Percentiles rank a stretch among this genome's conserved stretches.
phyloP scores from a whole-genome alignment of 1,139 yeast genomes.

The Suhomyces bribrorum region DNA sequence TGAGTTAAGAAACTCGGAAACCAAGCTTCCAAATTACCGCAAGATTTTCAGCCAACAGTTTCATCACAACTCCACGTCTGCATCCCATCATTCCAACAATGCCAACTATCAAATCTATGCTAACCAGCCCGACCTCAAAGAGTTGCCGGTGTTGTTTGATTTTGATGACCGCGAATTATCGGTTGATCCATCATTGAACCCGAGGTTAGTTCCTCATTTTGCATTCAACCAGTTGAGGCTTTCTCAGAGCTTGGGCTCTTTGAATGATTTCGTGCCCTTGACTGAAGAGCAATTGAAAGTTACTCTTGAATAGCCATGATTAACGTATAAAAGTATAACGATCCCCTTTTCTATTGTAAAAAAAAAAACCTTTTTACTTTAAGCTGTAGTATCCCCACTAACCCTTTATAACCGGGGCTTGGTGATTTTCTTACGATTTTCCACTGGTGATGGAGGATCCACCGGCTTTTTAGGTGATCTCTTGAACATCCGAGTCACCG shows the following conservation, averaged over 20 bases:
- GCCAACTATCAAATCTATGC: constrained; percentile 43
- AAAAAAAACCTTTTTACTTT: too few relatives aligned
- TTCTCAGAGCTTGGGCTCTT: constrained; percentile 23
- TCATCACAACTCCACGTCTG: constrained; percentile 22
- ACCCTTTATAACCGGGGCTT: constrained; percentile 42
- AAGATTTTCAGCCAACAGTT: constrained; percentile 47
- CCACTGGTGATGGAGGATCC: constrained; percentile 4
- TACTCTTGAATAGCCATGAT: constrained; percentile 30
- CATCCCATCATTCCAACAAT: constrained; percentile 26
- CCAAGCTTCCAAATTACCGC: constrained; percentile 56
- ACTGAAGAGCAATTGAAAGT: constrained; percentile 36
- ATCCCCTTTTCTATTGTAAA: too few relatives aligned
- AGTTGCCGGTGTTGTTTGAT: constrained; percentile 50
- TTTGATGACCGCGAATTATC: constrained; percentile 52
- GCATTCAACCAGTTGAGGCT: constrained; percentile 35
- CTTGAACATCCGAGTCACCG: constrained; percentile 44
- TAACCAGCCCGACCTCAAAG: constrained; percentile 43
- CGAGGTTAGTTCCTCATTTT: constrained; percentile 41
- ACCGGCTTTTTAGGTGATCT: constrained; percentile 15
- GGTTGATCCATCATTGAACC: constrained; percentile 38
- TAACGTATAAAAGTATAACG: constrained; percentile 9
- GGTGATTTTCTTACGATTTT: constrained; percentile 22
- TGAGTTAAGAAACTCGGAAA: constrained; percentile 60
- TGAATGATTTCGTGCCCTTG: constrained; percentile 39
- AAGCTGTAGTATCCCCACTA: too few relatives aligned